These are phyloP conservation scores for Vanrija humicola DNA, from an alignment of 1,284 basidiomycete species.

Conservation along the genomic window DNA sequence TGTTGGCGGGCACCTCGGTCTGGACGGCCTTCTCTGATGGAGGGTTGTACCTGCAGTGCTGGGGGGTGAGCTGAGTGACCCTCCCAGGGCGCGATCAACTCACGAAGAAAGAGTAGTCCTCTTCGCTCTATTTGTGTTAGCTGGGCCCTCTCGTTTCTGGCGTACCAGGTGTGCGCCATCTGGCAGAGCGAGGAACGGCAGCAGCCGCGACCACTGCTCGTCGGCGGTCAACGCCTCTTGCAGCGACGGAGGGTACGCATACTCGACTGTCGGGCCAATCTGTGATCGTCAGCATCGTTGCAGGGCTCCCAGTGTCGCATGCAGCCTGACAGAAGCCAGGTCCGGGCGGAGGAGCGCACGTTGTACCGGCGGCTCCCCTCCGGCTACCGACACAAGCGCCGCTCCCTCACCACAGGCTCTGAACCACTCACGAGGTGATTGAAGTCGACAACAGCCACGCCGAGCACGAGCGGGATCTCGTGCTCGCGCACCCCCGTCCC, in stretches of 20 bases:
- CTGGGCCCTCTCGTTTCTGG: slow-evolving; percentile 50
- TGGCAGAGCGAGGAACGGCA: slow-evolving; percentile 95
- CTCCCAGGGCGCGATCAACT: no score
- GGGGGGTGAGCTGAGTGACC: slow-evolving; percentile 50
- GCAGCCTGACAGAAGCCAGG: not conserved
- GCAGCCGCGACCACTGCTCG: slow-evolving; percentile 71
- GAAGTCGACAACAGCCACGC: slow-evolving; percentile 83
- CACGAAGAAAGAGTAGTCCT: slow-evolving; percentile 93
- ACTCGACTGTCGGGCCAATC: slow-evolving; percentile 90
- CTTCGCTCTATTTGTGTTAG: slow-evolving; percentile 60
- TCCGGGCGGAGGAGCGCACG: no score
- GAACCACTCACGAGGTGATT: slow-evolving; percentile 68
- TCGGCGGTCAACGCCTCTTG: slow-evolving; percentile 67
- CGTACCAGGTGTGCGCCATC: slow-evolving; percentile 81
- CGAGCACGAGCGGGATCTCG: slow-evolving; percentile 54
- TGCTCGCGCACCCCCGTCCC: slow-evolving; percentile 1
- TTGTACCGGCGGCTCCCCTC: no score
- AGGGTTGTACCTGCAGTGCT: slow-evolving; percentile 57
- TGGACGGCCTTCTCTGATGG: slow-evolving; percentile 9
- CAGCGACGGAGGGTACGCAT: slow-evolving; percentile 55
- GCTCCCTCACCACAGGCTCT: no score
- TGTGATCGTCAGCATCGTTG: slow-evolving; percentile 41
- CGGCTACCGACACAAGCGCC: no score
- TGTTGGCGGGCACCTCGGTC: slow-evolving; percentile 40
- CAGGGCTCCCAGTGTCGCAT: not conserved